phyloP scores from a whole-genome alignment of 345 rosid species.

The Syzygium jambos region DNA sequence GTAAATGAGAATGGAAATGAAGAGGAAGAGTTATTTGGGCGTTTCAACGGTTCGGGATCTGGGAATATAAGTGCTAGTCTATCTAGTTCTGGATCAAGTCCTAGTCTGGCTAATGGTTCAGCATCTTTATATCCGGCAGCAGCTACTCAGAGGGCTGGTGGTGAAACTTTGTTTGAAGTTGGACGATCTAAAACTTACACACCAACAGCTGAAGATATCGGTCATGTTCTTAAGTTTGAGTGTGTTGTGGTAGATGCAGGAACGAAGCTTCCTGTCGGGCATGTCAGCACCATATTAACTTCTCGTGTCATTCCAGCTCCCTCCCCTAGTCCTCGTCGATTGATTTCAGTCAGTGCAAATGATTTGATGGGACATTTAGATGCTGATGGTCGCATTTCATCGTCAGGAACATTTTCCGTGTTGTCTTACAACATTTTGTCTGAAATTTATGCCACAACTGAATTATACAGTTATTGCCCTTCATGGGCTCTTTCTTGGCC shows the following conservation, averaged over 20 bases:
- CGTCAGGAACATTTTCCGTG: conserved; percentile 53
- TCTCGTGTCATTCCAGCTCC: conserved; percentile 99
- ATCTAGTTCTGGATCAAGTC: conserved; percentile 58
- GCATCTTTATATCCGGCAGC: conserved; percentile 64
- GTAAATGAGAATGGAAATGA: conserved; percentile 40
- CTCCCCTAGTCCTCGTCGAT: conserved; percentile 80
- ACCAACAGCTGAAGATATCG: conserved; percentile 42
- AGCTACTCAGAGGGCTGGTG: conserved; percentile 45
- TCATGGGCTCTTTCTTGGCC: conserved; percentile 52
- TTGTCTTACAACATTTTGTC: conserved; percentile 41
- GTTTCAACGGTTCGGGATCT: conserved; percentile 72
- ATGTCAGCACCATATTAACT: conserved; percentile 54
- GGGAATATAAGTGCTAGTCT: conserved; percentile 38
- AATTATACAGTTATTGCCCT: conserved; percentile 30
- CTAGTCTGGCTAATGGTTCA: conserved; percentile 67
- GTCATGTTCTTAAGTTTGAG: conserved; percentile 72
- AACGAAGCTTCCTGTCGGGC: conserved; percentile 60
- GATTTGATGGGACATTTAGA: conserved; percentile 59
- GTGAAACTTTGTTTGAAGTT: conserved; percentile 46
- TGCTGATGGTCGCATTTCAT: conserved; percentile 58
- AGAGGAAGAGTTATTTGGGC: conserved; percentile 61
- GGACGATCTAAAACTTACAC: conserved; percentile 40
- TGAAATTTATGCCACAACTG: conserved; percentile 40
- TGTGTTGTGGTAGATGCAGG: conserved; percentile 86
- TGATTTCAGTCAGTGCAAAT: conserved; percentile 63